A percentile compares a stretch with the other conserved stretches of the same genome.
These are phyloP conservation scores for Ophiocordyceps robertsii DNA, from an alignment of 2,329 filamentous ascomycete species.

Conservation along the genomic window DNA sequence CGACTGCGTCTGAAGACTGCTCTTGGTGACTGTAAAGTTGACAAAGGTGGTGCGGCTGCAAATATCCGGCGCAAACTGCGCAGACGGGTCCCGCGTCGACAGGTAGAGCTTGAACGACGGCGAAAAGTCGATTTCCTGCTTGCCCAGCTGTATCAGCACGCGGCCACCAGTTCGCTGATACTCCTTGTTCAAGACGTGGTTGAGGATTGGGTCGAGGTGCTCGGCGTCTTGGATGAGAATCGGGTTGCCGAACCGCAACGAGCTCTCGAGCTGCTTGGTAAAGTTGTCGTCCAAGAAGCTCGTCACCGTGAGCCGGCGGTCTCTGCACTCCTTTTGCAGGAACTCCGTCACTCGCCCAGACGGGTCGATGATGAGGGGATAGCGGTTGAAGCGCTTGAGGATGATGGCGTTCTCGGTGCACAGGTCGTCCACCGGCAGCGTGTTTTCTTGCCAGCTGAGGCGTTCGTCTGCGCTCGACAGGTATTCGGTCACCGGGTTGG, in stretches of 20 bases:
- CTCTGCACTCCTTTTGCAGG: constrained; percentile 85
- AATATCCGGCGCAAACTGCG: constrained; percentile 88
- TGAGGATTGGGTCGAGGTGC: constrained; percentile 90
- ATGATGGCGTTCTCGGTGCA: constrained; percentile 99
- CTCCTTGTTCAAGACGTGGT: constrained; percentile 98
- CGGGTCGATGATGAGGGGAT: constrained; percentile 95
- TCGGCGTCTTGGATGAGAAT: constrained; percentile 98
- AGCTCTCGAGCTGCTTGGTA: constrained; percentile 94
- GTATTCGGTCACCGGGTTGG: constrained; percentile 92
- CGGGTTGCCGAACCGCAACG: constrained; percentile 91
- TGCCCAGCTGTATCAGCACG: constrained; percentile 94
- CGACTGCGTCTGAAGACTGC: constrained; percentile 95
- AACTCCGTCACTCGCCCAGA: constrained; percentile 93
- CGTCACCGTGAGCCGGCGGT: constrained; percentile 85
- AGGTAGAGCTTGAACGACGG: constrained; percentile 91
- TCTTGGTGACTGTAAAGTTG: constrained; percentile 98
- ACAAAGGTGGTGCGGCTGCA: constrained; percentile 98
- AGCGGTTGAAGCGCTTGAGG: constrained; percentile 93
- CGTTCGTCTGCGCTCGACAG: constrained; percentile 93
- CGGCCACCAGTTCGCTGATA: constrained; percentile 97
- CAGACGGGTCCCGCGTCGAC: constrained; percentile 90
- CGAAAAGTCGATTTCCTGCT: constrained; percentile 98
- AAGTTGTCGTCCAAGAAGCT: constrained; percentile 98
- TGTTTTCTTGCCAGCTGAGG: constrained; percentile 87
- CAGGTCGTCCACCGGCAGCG: constrained; percentile 85